These are phyloP conservation scores for Toxicodendron radicans DNA, from an alignment of 345 rosid species.

Conservation along the genomic window DNA sequence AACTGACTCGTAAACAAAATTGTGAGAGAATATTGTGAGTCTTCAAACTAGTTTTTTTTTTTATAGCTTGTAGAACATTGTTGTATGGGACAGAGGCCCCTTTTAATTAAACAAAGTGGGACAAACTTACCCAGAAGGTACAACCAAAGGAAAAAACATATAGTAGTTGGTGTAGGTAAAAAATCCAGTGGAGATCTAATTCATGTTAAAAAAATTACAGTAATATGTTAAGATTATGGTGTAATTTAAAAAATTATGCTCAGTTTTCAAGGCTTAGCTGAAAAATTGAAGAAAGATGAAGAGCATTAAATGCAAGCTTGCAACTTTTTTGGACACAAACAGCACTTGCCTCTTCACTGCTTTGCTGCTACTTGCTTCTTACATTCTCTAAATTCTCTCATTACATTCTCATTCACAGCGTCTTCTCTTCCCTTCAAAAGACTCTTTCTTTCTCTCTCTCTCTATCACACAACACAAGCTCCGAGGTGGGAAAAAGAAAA, in stretches of 20 bases:
- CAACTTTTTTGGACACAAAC: slow-evolving; percentile 34
- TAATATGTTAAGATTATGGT: not conserved
- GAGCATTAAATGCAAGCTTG: slow-evolving; percentile 39
- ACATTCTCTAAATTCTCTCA: slow-evolving; percentile 35
- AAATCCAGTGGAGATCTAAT: not conserved
- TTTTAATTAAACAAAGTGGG: not conserved
- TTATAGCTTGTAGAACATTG: not conserved
- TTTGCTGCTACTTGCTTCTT: slow-evolving; percentile 35
- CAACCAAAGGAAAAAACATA: not conserved
- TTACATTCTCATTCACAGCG: slow-evolving; percentile 28
- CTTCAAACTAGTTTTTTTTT: not conserved
- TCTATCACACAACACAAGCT: slow-evolving; percentile 7
- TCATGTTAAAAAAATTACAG: not conserved
- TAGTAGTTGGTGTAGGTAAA: not conserved
- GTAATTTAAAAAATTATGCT: not conserved
- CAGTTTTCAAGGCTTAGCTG: not conserved
- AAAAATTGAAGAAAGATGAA: slow-evolving; percentile 14
- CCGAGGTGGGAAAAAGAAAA: not conserved
- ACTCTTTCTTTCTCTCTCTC: slow-evolving; percentile 1
- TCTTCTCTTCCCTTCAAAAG: slow-evolving; percentile 22
- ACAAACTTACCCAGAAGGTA: not conserved
- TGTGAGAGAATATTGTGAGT: too few relatives aligned
- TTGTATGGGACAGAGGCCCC: not conserved
- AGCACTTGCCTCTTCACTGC: slow-evolving; percentile 28
- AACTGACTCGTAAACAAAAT: too few relatives aligned